A percentile compares a stretch with the other conserved stretches of the same genome.
Evolutionary conservation across 75 land plant species (phyloP).

Genomic region (Adiantum capillusveneris): DNA sequence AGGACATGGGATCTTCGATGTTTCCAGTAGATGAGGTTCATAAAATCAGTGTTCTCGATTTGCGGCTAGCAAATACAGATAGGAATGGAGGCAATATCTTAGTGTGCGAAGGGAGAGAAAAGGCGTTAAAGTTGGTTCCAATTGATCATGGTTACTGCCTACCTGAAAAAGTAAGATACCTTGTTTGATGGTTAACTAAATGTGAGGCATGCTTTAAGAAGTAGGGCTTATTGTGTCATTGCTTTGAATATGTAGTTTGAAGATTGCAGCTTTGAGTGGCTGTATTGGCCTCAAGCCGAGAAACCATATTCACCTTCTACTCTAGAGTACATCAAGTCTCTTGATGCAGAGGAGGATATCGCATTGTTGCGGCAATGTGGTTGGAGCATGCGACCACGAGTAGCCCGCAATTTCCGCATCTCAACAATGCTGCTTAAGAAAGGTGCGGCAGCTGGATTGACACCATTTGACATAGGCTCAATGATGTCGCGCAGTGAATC

Average conservation of each 20-base stretch:
- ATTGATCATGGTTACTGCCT: conserved; percentile 30
- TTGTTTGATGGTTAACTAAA: neutral
- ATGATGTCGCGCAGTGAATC: conserved; percentile 71
- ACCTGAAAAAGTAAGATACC: conserved; percentile 14
- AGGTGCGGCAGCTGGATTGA: conserved; percentile 73
- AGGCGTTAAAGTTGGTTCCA: conserved; percentile 9
- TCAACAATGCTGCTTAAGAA: conserved; percentile 91
- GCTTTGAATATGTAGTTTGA: conserved; percentile 59
- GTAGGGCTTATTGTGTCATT: neutral
- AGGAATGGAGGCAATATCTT: conserved; percentile 17
- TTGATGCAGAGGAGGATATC: conserved; percentile 78
- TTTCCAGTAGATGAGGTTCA: conserved; percentile 18
- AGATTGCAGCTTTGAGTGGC: conserved; percentile 95
- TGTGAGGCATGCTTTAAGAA: neutral
- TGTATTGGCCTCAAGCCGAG: conserved; percentile 86
- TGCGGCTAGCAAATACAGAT: conserved; percentile 23
- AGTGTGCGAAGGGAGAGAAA: neutral
- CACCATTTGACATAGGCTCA: conserved; percentile 70
- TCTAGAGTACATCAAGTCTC: conserved; percentile 59
- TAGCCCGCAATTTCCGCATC: conserved; percentile 53
- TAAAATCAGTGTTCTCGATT: conserved; percentile 19
- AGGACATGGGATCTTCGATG: conserved; percentile 8
- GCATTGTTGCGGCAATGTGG: conserved; percentile 61
- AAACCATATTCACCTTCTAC: conserved; percentile 38
- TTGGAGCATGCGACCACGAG: conserved; percentile 50